Base-by-base conservation (phyloP, 257 asterid species). In the Osmanthus fragrans region DNA sequence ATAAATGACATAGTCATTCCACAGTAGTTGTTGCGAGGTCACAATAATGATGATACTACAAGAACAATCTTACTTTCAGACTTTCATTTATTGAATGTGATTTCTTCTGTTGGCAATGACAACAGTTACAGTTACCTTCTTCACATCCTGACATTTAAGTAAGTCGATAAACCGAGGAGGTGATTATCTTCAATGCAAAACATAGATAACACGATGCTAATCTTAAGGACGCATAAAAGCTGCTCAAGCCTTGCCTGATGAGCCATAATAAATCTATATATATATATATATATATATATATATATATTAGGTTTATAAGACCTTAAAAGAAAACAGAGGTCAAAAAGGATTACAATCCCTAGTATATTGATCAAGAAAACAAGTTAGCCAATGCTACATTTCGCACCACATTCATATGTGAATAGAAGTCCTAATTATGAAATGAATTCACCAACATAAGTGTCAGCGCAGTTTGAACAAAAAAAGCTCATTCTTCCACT, bases 401-500 rank as follows among this genome's bases (percentile, higher is more conserved):
- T 37, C 12, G 11, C 12, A 37, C 12, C 7, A 13, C 66, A 58
- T 60, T 60, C 32, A 23, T 60, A 60, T 3, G 32, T 21, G 16
- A 60, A 60, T 23, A 21, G 32, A 10, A 23, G 67, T 21, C 7
- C 18, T 18, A 51, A 18, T 15, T 18, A 4, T 49, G 16, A 4
- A 30, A 58, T 51, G 67, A 58, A 21, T 58, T 58, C 67, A 21
- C 21, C 13, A 58, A 58, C 23, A 58, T 6, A 58, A 58, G 32
- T 3, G 18, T 10, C 11, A 9, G 25, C 65, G 21, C 65, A 18
- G 27, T 74, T 33, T 69, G 75, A 63, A 70, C 60, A 42, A 12
- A 32, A 70, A 58, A 49, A 6, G 83, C 77, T 91, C 83, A 90
- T 68, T 91, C 97, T 84, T 95, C 98, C 97, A 91, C 93, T 32